Evolutionary conservation across 75 land plant species (phyloP), one percentile per base, ranked within the genome.

Genomic region (Larix kaempferi): DNA sequence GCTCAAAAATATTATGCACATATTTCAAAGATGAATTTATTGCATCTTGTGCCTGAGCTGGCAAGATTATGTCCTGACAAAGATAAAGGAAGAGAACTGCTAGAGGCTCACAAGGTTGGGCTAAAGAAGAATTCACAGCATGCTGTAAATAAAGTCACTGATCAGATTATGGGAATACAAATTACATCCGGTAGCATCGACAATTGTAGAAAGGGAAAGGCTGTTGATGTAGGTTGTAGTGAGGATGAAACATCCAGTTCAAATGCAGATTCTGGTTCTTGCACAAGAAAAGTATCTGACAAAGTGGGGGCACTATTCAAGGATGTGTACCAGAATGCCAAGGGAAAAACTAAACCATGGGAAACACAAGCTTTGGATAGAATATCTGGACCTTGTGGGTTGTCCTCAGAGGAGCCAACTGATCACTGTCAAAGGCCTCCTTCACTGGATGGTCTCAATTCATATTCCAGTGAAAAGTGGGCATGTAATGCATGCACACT

Each of bases 21-120:
- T 78, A 88, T 98, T 33, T 73, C 85, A 81, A 82, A 91, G 57
- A 84, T 90, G 83, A 93, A 93, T n/a, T 75, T 98, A 78, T 83
- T 85, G 16, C 85, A 91, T 85, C 86, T 95, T 56, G 84, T 91
- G 72, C 84, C 85, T 77, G 98, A 98, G 56, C 85, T 98, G 77
- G 98, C 98, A 41, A 89, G 94, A 35, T 96, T 98, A 57, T 91
- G 87, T 57, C 99, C 99, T 64, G 98, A 98, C 84, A 77, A 87
- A 71, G 78, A 79, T 55, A 98, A 90, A 72, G 88, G 93, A 78
- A 86, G 59, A 76, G 98, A 98, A 55, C 87, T 98, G 39, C 13
- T 92, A 35, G 89, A 97, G 25, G 89, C 84, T 11, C 82, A 93
- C 57, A 80, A 88, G 78, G 71, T 29, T 74, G 12, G 80, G 37